These are phyloP conservation scores for Clathrospora elynae DNA, from an alignment of 2,329 filamentous ascomycete genomes.

Conservation along the genomic window DNA sequence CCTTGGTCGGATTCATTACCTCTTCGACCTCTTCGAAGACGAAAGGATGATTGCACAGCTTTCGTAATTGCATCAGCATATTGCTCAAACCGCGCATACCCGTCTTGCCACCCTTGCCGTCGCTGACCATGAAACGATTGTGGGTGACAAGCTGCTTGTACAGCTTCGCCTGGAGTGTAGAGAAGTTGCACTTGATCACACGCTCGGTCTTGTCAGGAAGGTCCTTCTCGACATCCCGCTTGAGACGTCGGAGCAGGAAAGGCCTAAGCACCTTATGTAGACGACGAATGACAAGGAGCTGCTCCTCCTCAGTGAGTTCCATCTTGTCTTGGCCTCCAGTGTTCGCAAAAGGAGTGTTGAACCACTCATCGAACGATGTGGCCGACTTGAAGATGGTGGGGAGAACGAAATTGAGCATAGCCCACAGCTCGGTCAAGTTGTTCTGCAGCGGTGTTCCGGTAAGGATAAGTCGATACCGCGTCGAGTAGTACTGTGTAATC, in stretches of 20 bases:
- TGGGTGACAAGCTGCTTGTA: conserved; percentile 98
- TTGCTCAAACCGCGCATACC: conserved; percentile 94
- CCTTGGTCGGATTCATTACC: conserved; percentile 88
- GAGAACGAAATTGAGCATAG: conserved; percentile 96
- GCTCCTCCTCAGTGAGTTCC: conserved; percentile 99
- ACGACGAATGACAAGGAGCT: conserved; percentile 95
- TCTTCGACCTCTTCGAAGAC: conserved; percentile 98
- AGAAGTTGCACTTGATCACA: conserved; percentile 99
- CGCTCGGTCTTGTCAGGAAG: conserved; percentile 98
- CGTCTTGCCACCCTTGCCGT: conserved; percentile 93
- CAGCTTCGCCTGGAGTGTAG: conserved; percentile 85
- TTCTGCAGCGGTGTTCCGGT: conserved; percentile 98
- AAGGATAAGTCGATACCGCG: conserved; percentile 92
- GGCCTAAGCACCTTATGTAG: conserved; percentile 96
- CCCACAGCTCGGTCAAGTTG: conserved; percentile 94
- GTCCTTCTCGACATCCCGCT: conserved; percentile 99
- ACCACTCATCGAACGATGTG: conserved; percentile 99
- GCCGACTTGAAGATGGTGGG: conserved; percentile 99
- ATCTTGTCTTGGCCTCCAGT: conserved; percentile 98
- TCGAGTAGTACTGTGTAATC: conserved; percentile 92
- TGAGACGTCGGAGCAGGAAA: conserved; percentile 95
- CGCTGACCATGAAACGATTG: conserved; percentile 91
- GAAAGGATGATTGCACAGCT: conserved; percentile 98
- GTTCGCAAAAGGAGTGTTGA: conserved; percentile 99
- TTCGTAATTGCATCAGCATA: conserved; percentile 99